These are phyloP conservation scores for Amniculicola lignicola DNA, from an alignment of 495 filamentous ascomycete genomes.

Conservation along the genomic window DNA sequence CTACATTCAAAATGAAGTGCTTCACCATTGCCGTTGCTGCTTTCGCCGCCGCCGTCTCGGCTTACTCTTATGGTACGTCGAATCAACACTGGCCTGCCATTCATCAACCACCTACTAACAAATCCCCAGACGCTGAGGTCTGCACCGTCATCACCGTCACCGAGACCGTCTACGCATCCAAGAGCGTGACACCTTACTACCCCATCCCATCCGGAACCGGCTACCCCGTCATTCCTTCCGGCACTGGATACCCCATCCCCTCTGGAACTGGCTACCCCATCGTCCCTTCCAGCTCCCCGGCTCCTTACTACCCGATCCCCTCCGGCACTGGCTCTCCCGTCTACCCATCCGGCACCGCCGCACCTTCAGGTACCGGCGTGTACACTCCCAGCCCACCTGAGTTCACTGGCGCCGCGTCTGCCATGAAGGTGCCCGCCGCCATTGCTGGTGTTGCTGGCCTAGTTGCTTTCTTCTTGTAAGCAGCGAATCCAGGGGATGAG, in stretches of 20 bases:
- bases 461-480: slow-evolving; percentile 26
- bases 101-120: neutral
- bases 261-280: slow-evolving; percentile 5
- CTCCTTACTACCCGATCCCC: neutral
- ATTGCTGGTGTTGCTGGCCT: slow-evolving; percentile 12
- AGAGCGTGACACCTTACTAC: slow-evolving; percentile 3
- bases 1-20: slow-evolving; percentile 20
- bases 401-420: slow-evolving; percentile 22
- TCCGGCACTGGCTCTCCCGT: neutral
- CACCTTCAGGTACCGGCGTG: slow-evolving; percentile 15
- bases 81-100: neutral
- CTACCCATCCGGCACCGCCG: no score
- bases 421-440: slow-evolving; percentile 6
- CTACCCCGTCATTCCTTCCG: neutral
- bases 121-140: neutral
- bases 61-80: slow-evolving; percentile 3
- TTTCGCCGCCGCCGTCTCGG: slow-evolving; percentile 7
- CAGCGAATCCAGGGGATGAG: neutral
- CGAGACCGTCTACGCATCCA: slow-evolving; percentile 10
- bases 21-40: slow-evolving; percentile 19
- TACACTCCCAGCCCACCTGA: slow-evolving; percentile 12
- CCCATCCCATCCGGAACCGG: slow-evolving; percentile 6
- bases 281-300: neutral
- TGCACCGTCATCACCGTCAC: slow-evolving; percentile 23
- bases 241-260: slow-evolving; percentile 9